phyloP scores from a whole-genome alignment of 352 stramenopile species.

The Thraustotheca clavata region DNA sequence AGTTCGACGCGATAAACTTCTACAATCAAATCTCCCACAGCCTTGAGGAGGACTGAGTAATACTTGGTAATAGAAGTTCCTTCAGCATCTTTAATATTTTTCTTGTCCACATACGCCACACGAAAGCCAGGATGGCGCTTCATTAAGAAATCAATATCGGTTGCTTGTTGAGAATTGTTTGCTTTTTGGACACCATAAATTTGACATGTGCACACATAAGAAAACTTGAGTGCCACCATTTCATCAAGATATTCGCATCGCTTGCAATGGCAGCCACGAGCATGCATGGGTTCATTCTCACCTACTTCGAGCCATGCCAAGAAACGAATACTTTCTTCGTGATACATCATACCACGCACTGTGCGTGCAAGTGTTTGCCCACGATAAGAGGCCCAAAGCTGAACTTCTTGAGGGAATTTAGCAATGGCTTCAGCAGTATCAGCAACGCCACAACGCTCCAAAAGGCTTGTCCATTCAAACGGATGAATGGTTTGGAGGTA shows the following conservation, averaged over 20 bases:
- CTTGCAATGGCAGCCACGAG: slow-evolving; percentile 12
- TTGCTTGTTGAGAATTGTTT: slow-evolving; percentile 12
- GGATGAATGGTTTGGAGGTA: slow-evolving; percentile 84
- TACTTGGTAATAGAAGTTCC: slow-evolving; percentile 57
- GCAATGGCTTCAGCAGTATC: slow-evolving; percentile 72
- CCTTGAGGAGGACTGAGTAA: slow-evolving; percentile 76
- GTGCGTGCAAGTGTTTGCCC: slow-evolving; percentile 78
- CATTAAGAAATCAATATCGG: slow-evolving; percentile 97
- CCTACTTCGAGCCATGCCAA: slow-evolving; percentile 83
- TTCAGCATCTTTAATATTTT: slow-evolving; percentile 2
- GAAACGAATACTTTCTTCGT: slow-evolving; percentile 85
- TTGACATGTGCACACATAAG: slow-evolving; percentile 85
- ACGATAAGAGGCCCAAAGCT: slow-evolving; percentile 79
- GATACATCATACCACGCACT: slow-evolving; percentile 88
- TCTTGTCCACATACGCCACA: slow-evolving; percentile 83
- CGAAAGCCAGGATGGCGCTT: slow-evolving; percentile 93
- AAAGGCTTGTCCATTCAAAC: slow-evolving; percentile 83
- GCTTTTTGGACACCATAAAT: slow-evolving; percentile 72
- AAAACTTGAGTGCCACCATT: slow-evolving; percentile 81
- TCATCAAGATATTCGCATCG: slow-evolving; percentile 51
- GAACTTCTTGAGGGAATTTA: slow-evolving; percentile 75
- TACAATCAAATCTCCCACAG: slow-evolving; percentile 76
- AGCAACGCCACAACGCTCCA: slow-evolving; percentile 67
- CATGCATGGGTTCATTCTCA: slow-evolving; percentile 19
- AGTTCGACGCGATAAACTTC: slow-evolving; percentile 84